Conservation (phyloP, 106 monocot genomes). For the Xerophyta viscosa region DNA sequence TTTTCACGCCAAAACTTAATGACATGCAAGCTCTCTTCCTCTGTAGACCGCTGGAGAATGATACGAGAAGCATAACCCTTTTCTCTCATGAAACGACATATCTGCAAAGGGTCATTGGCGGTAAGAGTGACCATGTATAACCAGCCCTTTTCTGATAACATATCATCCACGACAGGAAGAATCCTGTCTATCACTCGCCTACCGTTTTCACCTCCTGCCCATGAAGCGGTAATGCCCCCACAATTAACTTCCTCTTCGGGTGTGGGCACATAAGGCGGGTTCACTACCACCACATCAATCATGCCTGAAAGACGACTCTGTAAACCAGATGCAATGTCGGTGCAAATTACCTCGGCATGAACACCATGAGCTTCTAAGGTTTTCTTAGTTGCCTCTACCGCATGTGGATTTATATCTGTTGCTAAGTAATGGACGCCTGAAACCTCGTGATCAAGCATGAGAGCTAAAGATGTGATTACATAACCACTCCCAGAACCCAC, state of each 20-base stretch:
- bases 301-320: slow-evolving; percentile 53
- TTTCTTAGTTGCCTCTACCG: slow-evolving; percentile 42
- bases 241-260: slow-evolving; percentile 77
- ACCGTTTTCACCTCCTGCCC: slow-evolving; percentile 93
- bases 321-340: slow-evolving; percentile 70
- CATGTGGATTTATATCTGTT: slow-evolving; percentile 80
- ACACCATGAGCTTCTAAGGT: slow-evolving; percentile 80
- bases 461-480: slow-evolving; percentile 81
- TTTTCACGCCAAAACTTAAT: slow-evolving; percentile 70
- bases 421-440: slow-evolving; percentile 55
- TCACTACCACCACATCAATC: slow-evolving; percentile 86
- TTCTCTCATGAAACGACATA: slow-evolving; percentile 68
- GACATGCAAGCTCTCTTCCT: slow-evolving; percentile 91
- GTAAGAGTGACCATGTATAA: slow-evolving; percentile 82
- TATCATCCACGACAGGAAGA: slow-evolving; percentile 52
- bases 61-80: slow-evolving; percentile 77
- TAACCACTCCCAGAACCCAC: slow-evolving; percentile 86
- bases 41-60: slow-evolving; percentile 82
- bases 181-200: slow-evolving; percentile 82
- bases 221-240: slow-evolving; percentile 68
- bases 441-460: slow-evolving; percentile 49
- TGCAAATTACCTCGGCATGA: slow-evolving; percentile 52
- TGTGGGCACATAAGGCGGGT: slow-evolving; percentile 96
- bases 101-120: slow-evolving; percentile 72
- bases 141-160: slow-evolving; percentile 83